Evolutionary conservation across 805 yeast species (phyloP), one percentile per base, ranked within the genome.

Genomic region (Kodamaea fukazawae): DNA sequence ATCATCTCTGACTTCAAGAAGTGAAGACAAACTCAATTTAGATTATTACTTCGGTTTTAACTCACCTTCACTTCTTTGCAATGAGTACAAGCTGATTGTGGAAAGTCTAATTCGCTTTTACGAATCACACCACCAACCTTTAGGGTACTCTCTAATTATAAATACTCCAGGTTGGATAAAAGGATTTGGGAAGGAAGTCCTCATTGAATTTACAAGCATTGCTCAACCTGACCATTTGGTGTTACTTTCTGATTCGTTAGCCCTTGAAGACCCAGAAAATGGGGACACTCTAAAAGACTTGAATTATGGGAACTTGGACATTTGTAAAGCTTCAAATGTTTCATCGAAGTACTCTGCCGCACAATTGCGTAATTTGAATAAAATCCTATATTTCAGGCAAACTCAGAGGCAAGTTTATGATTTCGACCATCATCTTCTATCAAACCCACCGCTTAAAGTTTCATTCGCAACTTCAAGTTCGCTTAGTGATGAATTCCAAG

Each of bases 151-250:
- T 11, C 60, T 88, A 3, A 57, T 89, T 1, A 71, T 90, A 3
- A 89, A 89, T 51, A 77, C 90, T 1, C 91, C 96, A 0, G 96
- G 96, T 0, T 89, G 96, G 96, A 76, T 88, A 22, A 86, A 85
- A 58, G 97, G 96, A 0, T 79, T 78, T 46, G 97, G 97, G 0
- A 68, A 81, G 11, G 82, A 79, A 34, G 61, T 89, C 7, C 65
- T 86, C n/a, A 66, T 60, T 11, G 63, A 70, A 18, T 60, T 84
- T 2, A 65, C 80, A 2, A 44, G 50, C 0, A 43, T 57, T 7
- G 57, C 76, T 1, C 60, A 67, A 17, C 86, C 95, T 0, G 73
- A 82, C 0, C 71, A 76, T 44, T 55, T 86, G 16, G 57, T 85
- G 0, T 73, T 79, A 40, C 53, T 89, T 41, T 53, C 59, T 22